phyloP scores from a whole-genome alignment of 208 protist genomes.

The Crithidia expoeki region DNA sequence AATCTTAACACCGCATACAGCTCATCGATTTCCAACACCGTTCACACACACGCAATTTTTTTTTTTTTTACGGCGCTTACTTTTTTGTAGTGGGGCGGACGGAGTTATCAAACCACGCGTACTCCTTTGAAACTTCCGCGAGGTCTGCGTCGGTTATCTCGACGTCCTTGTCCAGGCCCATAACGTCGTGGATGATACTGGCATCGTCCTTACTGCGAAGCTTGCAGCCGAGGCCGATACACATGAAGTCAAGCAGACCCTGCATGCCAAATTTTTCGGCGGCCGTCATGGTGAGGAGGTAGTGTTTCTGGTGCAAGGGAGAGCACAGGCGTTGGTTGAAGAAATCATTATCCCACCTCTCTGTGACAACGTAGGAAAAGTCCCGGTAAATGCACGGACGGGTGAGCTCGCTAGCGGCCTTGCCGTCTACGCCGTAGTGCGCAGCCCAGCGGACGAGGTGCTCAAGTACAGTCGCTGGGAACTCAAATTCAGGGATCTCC shows the following conservation, averaged over 20 bases:
- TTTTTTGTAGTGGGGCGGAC: constrained; percentile 34
- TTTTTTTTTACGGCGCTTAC: constrained; percentile 13
- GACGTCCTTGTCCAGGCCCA: constrained; percentile 52
- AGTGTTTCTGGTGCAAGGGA: constrained; percentile 49
- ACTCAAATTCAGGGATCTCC: constrained; percentile 54
- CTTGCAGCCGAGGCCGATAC: constrained; percentile 73
- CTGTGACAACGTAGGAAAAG: constrained; percentile 60
- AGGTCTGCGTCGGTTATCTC: constrained; percentile 52
- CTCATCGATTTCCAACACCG: no score
- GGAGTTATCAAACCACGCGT: constrained; percentile 71
- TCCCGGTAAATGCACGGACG: constrained; percentile 78
- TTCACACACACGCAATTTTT: neutral
- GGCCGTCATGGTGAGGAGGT: constrained; percentile 68
- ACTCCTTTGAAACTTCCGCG: constrained; percentile 40
- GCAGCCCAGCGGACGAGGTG: constrained; percentile 61
- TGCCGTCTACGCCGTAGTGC: constrained; percentile 62
- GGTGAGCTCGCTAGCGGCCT: constrained; percentile 48
- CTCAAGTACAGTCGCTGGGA: constrained; percentile 62
- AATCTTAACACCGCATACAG: neutral
- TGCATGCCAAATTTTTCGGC: constrained; percentile 76
- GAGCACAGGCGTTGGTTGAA: constrained; percentile 51
- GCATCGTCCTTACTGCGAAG: constrained; percentile 64
- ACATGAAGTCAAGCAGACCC: constrained; percentile 77
- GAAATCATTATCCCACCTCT: constrained; percentile 75
- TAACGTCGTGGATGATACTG: constrained; percentile 56